Evolutionary conservation across 371 early-diverging fungal genomes (phyloP).

Genomic region (Nematocida parisii): DNA sequence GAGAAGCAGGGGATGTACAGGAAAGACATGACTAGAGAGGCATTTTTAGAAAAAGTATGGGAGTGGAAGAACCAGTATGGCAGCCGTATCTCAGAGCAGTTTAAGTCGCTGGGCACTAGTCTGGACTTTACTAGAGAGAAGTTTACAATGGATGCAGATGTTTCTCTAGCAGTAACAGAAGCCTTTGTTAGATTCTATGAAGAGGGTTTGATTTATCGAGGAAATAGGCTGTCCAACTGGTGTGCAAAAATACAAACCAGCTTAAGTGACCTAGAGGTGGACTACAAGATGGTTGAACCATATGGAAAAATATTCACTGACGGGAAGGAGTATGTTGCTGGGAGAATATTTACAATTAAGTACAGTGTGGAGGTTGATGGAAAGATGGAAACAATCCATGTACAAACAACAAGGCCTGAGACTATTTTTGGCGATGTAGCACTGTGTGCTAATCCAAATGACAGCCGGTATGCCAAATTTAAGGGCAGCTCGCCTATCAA

Average conservation of each 20-base stretch:
- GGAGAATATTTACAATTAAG: conserved; percentile 78
- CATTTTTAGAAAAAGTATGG: conserved; percentile 83
- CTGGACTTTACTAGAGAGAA: conserved; percentile 84
- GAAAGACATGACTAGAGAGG: conserved; percentile 86
- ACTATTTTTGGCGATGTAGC: conserved; percentile 98
- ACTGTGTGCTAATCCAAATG: conserved; percentile 86
- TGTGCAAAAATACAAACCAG: conserved; percentile 91
- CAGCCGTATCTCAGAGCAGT: conserved; percentile 79
- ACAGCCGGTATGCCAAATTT: conserved; percentile 74
- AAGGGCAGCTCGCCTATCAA: conserved; percentile 73
- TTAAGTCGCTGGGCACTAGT: conserved; percentile 85
- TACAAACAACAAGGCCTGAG: conserved; percentile 97
- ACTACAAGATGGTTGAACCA: conserved; percentile 60
- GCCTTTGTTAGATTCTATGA: conserved; percentile 89
- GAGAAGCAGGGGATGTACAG: conserved; percentile 79
- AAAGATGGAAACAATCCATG: conserved; percentile 75
- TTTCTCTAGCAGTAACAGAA: conserved; percentile 81
- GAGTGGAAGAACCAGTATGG: conserved; percentile 86
- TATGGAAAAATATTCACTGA: conserved; percentile 62
- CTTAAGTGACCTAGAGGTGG: conserved; percentile 86
- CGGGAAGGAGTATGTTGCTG: conserved; percentile 89
- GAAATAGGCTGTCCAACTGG: conserved; percentile 94
- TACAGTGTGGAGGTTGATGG: conserved; percentile 59
- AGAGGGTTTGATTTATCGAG: conserved; percentile 91
- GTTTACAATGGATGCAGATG: conserved; percentile 88